Conservation (phyloP, 78 protist species). For the Dictyostelium purpureum region DNA sequence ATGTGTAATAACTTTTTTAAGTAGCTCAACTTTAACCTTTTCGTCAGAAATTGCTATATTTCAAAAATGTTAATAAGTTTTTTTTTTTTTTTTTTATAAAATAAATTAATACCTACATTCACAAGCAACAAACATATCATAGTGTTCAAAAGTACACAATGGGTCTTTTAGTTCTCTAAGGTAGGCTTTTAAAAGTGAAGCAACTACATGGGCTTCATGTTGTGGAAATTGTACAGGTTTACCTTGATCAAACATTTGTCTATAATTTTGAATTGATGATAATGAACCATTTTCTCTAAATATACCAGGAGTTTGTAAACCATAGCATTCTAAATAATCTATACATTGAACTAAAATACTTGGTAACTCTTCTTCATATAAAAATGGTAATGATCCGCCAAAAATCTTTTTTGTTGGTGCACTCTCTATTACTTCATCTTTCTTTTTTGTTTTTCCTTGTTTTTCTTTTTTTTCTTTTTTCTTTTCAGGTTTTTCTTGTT, state of each 20-base stretch:
- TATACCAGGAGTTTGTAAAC: conserved; percentile 32
- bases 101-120: conserved; percentile 5
- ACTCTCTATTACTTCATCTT: background rate
- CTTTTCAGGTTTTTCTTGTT: background rate
- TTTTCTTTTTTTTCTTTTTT: background rate
- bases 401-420: conserved; percentile 21
- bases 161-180: conserved; percentile 66
- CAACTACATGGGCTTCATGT: conserved; percentile 63
- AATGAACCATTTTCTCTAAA: conserved; percentile 65
- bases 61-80: background rate
- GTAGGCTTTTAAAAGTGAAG: conserved; percentile 57
- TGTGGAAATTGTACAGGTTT: conserved; percentile 56
- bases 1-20: conserved; percentile 49
- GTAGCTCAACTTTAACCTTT: conserved; percentile 52
- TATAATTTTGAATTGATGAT: conserved; percentile 14
- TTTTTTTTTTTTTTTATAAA: background rate
- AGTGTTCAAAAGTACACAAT: conserved; percentile 54
- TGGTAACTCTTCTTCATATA: conserved; percentile 24
- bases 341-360: conserved; percentile 7
- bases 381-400: conserved; percentile 24
- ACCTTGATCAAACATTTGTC: background rate
- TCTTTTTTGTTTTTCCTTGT: background rate
- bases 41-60: conserved; percentile 38
- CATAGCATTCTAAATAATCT: conserved; percentile 15
- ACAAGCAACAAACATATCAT: conserved; percentile 76